Evolutionary conservation across 306 rosid genomes (phyloP).

Genomic region (Castanea crenata): DNA sequence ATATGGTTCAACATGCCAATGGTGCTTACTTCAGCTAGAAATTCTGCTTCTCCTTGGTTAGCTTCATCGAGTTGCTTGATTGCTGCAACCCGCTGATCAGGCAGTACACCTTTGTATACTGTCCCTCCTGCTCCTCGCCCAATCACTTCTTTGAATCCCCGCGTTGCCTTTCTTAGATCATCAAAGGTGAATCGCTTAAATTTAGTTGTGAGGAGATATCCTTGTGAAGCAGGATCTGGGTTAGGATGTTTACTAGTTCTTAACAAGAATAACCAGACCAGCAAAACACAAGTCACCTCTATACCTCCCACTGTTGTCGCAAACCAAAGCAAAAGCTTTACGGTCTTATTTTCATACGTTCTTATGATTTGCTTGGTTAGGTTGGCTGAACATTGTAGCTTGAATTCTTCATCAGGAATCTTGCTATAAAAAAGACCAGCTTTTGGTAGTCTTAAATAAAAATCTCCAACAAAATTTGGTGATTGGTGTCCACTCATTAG

Average conservation of each 20-base stretch:
- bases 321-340: slow-evolving; percentile 23
- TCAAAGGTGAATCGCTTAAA: slow-evolving; percentile 32
- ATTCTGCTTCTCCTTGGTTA: slow-evolving; percentile 34
- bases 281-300: slow-evolving; percentile 19
- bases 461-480: slow-evolving; percentile 14
- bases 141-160: slow-evolving; percentile 27
- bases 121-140: slow-evolving; percentile 37
- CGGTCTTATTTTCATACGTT: slow-evolving; percentile 4
- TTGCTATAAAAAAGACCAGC: neutral
- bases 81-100: slow-evolving; percentile 26
- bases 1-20: slow-evolving; percentile 34
- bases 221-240: neutral
- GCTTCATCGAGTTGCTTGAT: slow-evolving; percentile 26
- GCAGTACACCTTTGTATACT: slow-evolving; percentile 28
- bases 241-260: neutral
- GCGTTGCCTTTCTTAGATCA: slow-evolving; percentile 27
- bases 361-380: neutral
- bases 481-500: slow-evolving; percentile 26
- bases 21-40: slow-evolving; percentile 31
- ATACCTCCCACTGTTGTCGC: slow-evolving; percentile 30
- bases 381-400: neutral
- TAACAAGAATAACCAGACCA: slow-evolving; percentile 18
- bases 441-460: slow-evolving; percentile 30
- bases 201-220: slow-evolving; percentile 23
- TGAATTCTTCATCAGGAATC: neutral